These are phyloP conservation scores for Hordeum vulgare DNA, from an alignment of 176 grass and related monocot genomes.

Conservation along the genomic window MorexV3_pseudomolecules_assembly NC_058520.1:479047826-479048325, in stretches of 20 bases:
- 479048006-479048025: neutral
- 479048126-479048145: neutral
- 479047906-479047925: neutral
- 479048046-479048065: slow-evolving; percentile 18
- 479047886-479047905: neutral
- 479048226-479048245: slow-evolving; percentile 93
- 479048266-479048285: slow-evolving; percentile 98
- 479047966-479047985: slow-evolving; percentile 31
- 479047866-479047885: neutral
- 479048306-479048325: slow-evolving; percentile 91
- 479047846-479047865: no score
- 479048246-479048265: slow-evolving; percentile 95
- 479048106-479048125: neutral
- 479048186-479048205: slow-evolving; percentile 97
- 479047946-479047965: slow-evolving; percentile 9
- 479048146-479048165: neutral
- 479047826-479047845: no score
- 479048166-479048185: slow-evolving; percentile 77
- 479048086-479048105: neutral
- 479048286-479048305: slow-evolving; percentile 85
- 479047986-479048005: slow-evolving; percentile 16
- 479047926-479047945: neutral
- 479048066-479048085: neutral
- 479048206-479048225: slow-evolving; percentile 75
- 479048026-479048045: slow-evolving; percentile 26